Evolutionary conservation across 495 filamentous ascomycete genomes (phyloP), one percentile per base, ranked within the genome.

Genomic region (Aspergillus biplanus): DNA sequence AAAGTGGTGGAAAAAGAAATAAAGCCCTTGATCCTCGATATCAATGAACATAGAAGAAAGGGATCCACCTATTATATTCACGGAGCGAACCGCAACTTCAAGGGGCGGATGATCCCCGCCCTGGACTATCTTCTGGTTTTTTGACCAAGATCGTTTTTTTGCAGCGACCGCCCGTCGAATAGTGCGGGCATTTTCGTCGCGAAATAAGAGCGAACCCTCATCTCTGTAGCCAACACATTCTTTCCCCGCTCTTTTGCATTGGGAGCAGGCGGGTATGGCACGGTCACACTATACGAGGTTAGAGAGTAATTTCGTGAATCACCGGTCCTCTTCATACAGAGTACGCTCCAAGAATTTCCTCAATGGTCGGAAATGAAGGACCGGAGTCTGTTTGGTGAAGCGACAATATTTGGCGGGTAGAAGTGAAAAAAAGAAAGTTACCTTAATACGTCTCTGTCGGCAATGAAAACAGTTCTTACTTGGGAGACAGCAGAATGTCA

Each of bases 371-470:
- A 27, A 27, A 27, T 27, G 21, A 27, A 27, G 21, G 18, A 16
- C 18, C 18, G 9, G 16, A 50, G 21, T 16, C 4, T 50, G 48
- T 15, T 27, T n/a, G 4, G 18, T 9, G 21, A 21, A 50, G 6
- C 18, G 18, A 50, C 9, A 50, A 9, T 5, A 18, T 21, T 50
- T 16, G 15, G 48, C 8, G 42, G 15, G 18, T 42, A 8, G 46
- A 42, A 6, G n/a, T 15, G 16, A 37, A 21, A 47, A 46, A 33
- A 58, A 53, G 44, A 37, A 35, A 15, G 33, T 46, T 7, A 55
- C 59, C 31, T 62, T 62, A 34, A 62, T 55, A 27, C 59, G 59
- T 37, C 59, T 42, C 31, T 62, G 59, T 9, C 59, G 50, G 37
- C 59, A 62, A 11, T 33, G 59, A 21, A 62, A 35, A 31, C 59